phyloP scores from a whole-genome alignment of 495 filamentous ascomycete genomes.

The Copromyces sp. region DNA sequence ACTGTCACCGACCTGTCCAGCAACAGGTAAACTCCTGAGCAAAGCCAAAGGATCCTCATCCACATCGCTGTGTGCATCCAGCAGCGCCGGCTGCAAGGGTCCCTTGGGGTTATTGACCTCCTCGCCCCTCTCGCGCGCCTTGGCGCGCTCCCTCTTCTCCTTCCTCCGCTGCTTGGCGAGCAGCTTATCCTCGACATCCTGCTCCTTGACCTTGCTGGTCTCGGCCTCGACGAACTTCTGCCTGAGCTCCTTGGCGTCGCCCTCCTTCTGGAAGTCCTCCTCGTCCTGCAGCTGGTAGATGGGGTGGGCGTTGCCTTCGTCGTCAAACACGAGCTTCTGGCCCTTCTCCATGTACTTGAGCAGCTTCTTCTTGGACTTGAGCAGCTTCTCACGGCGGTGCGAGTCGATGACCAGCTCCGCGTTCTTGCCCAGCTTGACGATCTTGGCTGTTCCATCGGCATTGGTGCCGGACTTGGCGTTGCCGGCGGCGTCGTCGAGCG shows the following conservation, averaged over 20 bases:
- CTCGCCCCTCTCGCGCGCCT: constrained; percentile 58
- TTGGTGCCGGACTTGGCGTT: constrained; percentile 19
- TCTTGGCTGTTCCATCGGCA: constrained; percentile 32
- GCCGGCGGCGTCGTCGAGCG: constrained; percentile 26
- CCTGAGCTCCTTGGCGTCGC: constrained; percentile 64
- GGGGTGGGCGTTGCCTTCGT: constrained; percentile 74
- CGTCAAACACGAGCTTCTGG: constrained; percentile 80
- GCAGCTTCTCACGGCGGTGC: constrained; percentile 82
- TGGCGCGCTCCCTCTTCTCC: constrained; percentile 82
- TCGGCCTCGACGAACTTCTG: constrained; percentile 67
- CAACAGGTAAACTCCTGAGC: constrained; percentile 38
- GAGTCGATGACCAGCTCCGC: constrained; percentile 75
- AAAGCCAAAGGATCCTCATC: constrained; percentile 41
- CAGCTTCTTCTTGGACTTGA: constrained; percentile 89
- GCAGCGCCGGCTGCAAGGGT: constrained; percentile 33
- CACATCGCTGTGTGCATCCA: constrained; percentile 16
- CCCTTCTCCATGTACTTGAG: constrained; percentile 78
- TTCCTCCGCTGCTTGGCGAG: constrained; percentile 66
- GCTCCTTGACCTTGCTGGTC: constrained; percentile 56
- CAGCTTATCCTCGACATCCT: constrained; percentile 75
- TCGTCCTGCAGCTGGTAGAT: constrained; percentile 83
- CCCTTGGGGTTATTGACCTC: constrained; percentile 34
- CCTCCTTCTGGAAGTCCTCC: constrained; percentile 61
- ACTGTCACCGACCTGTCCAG: constrained; percentile 22
- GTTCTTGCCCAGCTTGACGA: constrained; percentile 38